Base-by-base conservation (phyloP, 2,329 filamentous ascomycete species). In the Penicillium sp. region DNA sequence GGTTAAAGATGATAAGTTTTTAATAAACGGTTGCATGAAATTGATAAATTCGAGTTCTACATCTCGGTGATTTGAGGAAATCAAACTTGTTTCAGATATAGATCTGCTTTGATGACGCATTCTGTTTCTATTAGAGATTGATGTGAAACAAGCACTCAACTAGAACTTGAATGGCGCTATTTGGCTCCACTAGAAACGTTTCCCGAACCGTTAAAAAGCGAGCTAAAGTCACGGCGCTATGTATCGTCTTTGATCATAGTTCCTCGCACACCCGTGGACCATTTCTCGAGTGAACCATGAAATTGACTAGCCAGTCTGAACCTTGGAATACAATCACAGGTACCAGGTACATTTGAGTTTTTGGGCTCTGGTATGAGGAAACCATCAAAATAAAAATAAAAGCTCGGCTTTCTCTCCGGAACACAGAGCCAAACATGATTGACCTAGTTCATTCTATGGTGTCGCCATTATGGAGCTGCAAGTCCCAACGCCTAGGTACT, bases 11-110 rank as follows among this genome's bases (percentile, higher is more conserved):
- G 47, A 40, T 47, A 47, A 34, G 43, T 32, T 38, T 55, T 52
- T 55, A 55, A 55, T 55, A 29, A 43, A 55, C 16, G 47, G 47
- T 50, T 54, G 36, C 27, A 54, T 24, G 52, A 54, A 51, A 49
- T 49, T 38, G 46, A 44, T 49, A 44, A 16, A n/a, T 32, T 32
- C 29, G 34, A 29, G 29, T 21, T 51, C 6, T 8, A 51, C 18
- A 34, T 44, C 18, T 8, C 16, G 29, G 29, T 31, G 29, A 36
- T 36, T 7, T 36, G 34, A 6, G 42, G 13, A 5, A 43, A 18
- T 49, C 11, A 14, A 13, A 40, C 14, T 11, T 16, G 18, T 32
- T 22, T 42, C 16, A 31, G 24, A 10, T 42, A 8, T 32, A 38
- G 8, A 13, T 21, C 11, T 32, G 13, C 3, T 16, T 44, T n/a